Conservation (phyloP, 805 yeast genomes). For the Saccharomycopsis sp. region DNA sequence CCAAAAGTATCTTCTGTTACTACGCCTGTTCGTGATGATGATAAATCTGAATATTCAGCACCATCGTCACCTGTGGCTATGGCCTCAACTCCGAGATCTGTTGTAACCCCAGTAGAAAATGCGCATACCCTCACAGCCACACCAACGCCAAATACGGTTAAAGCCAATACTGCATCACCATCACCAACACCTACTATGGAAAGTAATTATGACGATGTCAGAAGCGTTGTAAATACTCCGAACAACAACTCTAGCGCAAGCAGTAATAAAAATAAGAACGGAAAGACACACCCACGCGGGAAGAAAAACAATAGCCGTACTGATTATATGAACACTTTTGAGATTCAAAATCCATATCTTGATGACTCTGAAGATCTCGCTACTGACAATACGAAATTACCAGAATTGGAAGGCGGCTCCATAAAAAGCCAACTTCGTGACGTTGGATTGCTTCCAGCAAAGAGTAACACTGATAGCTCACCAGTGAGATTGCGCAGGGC, state of each 20-base stretch:
- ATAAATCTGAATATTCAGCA: neutral
- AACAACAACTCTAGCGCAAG: neutral
- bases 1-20: neutral
- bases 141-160: neutral
- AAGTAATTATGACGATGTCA: neutral
- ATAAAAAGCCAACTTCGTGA: neutral
- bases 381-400: neutral
- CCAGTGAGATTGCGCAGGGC: neutral
- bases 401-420: neutral
- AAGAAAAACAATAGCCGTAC: neutral
- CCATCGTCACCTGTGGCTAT: neutral
- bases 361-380: neutral
- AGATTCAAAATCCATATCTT: neutral
- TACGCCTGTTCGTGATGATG: neutral
- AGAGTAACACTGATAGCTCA: neutral
- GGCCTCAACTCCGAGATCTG: neutral
- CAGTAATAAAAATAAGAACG: neutral
- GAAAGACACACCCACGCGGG: neutral
- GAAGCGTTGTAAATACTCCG: neutral
- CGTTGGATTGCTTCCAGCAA: neutral
- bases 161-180: neutral
- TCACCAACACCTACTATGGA: neutral
- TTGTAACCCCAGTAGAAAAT: neutral
- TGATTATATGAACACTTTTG: neutral
- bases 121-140: neutral